Conservation (phyloP, 768 basidiomycete species). For the Russula vinacea region DNA sequence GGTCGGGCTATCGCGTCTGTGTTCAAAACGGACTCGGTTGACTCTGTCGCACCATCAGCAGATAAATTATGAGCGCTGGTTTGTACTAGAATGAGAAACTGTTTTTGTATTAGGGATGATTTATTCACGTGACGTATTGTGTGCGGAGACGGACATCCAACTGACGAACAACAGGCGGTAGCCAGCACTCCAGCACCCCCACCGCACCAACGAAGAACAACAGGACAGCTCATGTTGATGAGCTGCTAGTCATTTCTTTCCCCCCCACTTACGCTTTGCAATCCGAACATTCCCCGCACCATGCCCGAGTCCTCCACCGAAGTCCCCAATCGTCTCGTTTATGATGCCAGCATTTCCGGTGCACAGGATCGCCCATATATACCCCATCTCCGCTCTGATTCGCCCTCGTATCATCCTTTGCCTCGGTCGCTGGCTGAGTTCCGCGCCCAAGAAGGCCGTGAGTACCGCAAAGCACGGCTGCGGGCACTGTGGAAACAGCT, state of each 20-base stretch:
- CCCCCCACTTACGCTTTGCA: not conserved
- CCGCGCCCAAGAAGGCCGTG: slow-evolving; percentile 58
- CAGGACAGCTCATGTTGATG: slow-evolving; percentile 14
- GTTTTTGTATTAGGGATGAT: not conserved
- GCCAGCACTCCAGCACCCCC: not conserved
- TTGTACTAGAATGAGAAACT: not conserved
- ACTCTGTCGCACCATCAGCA: not conserved
- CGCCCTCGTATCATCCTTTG: slow-evolving; percentile 39
- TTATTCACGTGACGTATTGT: slow-evolving; percentile 22
- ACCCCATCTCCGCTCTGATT: slow-evolving; percentile 58
- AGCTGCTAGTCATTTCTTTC: slow-evolving; percentile 1
- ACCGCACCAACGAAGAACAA: slow-evolving; percentile 4
- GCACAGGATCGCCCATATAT: slow-evolving; percentile 54
- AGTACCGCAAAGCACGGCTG: slow-evolving; percentile 57
- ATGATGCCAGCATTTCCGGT: slow-evolving; percentile 51
- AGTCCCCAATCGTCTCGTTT: slow-evolving; percentile 49
- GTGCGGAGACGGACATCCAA: not conserved
- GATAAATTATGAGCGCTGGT: slow-evolving; percentile 7
- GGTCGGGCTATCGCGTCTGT: slow-evolving; percentile 22
- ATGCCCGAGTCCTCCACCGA: slow-evolving; percentile 24
- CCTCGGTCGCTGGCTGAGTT: slow-evolving; percentile 61
- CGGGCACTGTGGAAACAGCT: slow-evolving; percentile 63
- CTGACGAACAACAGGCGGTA: not conserved
- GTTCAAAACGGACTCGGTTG: slow-evolving; percentile 17
- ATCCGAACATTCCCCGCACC: slow-evolving; percentile 23